Base-by-base conservation (phyloP, 148 eudicot genomes). In the Agrostemma githago region DNA sequence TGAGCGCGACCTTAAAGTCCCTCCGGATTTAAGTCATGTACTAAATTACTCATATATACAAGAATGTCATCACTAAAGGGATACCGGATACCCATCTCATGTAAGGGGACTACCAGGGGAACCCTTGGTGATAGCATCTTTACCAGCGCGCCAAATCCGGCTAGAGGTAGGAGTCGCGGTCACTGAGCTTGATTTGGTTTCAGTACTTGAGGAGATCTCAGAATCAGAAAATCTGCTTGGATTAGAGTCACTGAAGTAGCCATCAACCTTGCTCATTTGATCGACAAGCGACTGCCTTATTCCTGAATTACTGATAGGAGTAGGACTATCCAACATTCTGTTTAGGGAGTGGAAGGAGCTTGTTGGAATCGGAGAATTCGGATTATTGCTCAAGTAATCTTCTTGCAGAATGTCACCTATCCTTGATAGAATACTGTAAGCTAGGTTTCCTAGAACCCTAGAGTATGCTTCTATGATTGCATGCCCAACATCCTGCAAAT, bases 381-480 rank as follows among this genome's bases (percentile, higher is more conserved):
- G 99, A 69, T 90, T 90, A 69, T 90, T 90, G 85, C 95, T 89
- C 51, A 78, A 62, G 67, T 84, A 76, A 75, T 96, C 97, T 84
- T 89, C 97, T 76, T 89, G 91, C 74, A 92, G 78, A 73, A 96
- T 83, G 56, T 92, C 97, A 53, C 89, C 87, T 0, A 96, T 86
- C 73, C 96, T 82, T 2, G 90, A 73, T 43, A 96, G 79, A 48
- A 96, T 85, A 78, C 82, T 87, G 86, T 84, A 88, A 14, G 97
- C 92, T 74, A 92, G 75, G 79, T 89, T 87, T 79, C 78, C 82
- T 34, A 96, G 89, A 70, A 87, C 90, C 43, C 99, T 90, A 3
- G 99, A 96, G 82, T 96, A 96, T 68, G 99, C 99, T 83, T 96
- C 99, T 59, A 92, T 67, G 68, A 92, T 88, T n/a, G 89, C 83